A percentile compares a stretch with the other conserved stretches of the same genome.
phyloP scores from a whole-genome alignment of 148 eudicot genomes.

The Camellia granthamiana region DNA sequence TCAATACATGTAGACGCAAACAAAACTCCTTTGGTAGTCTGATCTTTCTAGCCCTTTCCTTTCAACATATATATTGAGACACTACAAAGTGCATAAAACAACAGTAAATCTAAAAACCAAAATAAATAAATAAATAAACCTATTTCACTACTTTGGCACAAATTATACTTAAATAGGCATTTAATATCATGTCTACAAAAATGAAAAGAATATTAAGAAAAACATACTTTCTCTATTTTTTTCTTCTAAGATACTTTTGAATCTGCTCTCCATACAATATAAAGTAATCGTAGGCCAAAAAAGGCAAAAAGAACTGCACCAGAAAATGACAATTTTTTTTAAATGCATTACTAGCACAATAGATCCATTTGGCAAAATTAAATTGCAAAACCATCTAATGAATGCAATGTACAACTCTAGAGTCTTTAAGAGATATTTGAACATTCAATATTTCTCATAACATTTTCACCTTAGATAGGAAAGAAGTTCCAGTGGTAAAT shows the following conservation, averaged over 20 bases:
- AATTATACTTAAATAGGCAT: background rate
- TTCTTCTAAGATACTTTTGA: conserved; percentile 87
- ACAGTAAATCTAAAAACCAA: background rate
- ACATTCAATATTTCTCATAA: background rate
- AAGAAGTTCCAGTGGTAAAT: background rate
- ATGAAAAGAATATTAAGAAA: conserved; percentile 5
- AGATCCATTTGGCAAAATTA: background rate
- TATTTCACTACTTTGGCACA: background rate
- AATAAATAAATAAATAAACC: background rate
- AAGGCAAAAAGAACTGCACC: conserved; percentile 85
- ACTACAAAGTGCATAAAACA: background rate
- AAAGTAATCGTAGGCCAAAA: conserved; percentile 88
- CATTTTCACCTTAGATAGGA: background rate
- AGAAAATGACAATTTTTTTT: conserved; percentile 4
- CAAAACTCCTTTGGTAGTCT: background rate
- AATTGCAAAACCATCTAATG: background rate
- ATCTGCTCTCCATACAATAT: conserved; percentile 94
- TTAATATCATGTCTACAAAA: background rate
- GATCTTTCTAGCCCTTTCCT: background rate
- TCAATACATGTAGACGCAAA: background rate
- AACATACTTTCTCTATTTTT: conserved; percentile 90
- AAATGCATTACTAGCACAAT: conserved; percentile 10
- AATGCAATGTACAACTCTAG: background rate
- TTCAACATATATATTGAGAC: background rate
- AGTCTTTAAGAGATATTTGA: background rate